A percentile compares a stretch with the other conserved stretches of the same genome.
Evolutionary conservation across 2,329 filamentous ascomycete genomes (phyloP).

Genomic region (Trichoderma cornu-damae): DNA sequence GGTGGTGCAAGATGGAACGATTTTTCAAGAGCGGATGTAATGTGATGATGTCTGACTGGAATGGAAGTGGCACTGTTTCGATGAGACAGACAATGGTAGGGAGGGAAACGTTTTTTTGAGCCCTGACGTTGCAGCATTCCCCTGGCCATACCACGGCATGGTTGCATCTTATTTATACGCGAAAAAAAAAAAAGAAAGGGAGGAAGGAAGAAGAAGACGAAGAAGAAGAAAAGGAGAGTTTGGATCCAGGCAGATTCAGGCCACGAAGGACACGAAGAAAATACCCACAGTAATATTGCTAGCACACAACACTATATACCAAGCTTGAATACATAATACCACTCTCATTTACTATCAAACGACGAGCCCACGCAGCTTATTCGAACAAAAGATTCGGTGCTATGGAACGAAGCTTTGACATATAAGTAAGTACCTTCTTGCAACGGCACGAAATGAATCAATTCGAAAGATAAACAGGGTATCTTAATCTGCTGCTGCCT

Average conservation of each 20-base stretch:
- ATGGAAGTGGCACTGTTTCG: slow-evolving; percentile 30
- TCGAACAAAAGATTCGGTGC: too few species aligned
- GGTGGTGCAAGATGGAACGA: background rate
- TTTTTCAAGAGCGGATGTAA: slow-evolving; percentile 17
- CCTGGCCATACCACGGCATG: background rate
- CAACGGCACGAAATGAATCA: too few species aligned
- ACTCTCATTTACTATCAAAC: background rate
- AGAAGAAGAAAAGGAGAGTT: slow-evolving; percentile 4
- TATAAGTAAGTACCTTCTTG: too few species aligned
- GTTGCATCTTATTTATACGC: background rate
- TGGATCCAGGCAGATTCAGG: slow-evolving; percentile 11
- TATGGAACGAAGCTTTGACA: too few species aligned
- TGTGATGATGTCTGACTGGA: slow-evolving; percentile 26
- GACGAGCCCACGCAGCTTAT: background rate
- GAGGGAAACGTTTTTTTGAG: too few species aligned
- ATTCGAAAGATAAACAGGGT: too few species aligned
- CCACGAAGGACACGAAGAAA: slow-evolving; percentile 15
- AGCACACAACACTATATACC: slow-evolving; percentile 7
- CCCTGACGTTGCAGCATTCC: background rate
- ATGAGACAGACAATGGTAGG: slow-evolving; percentile 21
- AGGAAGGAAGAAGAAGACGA: too few species aligned
- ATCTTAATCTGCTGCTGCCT: too few species aligned
- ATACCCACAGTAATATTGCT: slow-evolving; percentile 14
- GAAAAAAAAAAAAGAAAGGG: too few species aligned
- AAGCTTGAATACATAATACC: slow-evolving; percentile 16